Evolutionary conservation across 768 basidiomycete species (phyloP), one percentile per base, ranked within the genome.

Genomic region (Collybia nuda): DNA sequence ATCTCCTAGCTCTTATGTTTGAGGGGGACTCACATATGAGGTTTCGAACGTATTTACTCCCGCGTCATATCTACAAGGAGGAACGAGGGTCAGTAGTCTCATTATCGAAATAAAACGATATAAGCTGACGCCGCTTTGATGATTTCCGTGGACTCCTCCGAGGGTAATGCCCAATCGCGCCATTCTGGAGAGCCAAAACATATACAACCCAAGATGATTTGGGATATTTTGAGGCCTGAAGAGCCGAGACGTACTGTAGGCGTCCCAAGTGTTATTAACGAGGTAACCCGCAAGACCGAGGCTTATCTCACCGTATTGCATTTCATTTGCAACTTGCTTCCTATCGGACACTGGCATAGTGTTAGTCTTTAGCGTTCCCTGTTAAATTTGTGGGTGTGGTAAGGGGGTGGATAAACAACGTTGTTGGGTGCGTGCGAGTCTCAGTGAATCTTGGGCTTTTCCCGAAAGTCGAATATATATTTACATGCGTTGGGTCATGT

Each of bases 21-120:
- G 6, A 54, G 8, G 17, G 39, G 22, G 38, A 53, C 51, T 42
- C 53, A 78, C 74, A 55, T 80, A 70, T 9, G 78, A 78, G 3
- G 78, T 82, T 59, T 81, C 80, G 53, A 83, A 85, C 0, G 81
- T 73, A 50, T 81, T 76, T 53, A 85, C 79, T 18, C 84, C 82
- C 15, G 75, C 75, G 15, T 84, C 81, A 45, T 79, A 85, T 2
- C 75, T 77, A 18, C 41, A 19, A 12, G 19, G 40, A 18, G 15
- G 18, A 18, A 21, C 8, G 45, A 21, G 24, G 44, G 44, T n/a
- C n/a, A n/a, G 24, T 19, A 35, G 47, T 8, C 14, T n/a, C 3
- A 9, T 2, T 2, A 8, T 17, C 42, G 21, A 42, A 43, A 32
- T 3, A 26, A 12, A 32, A 5, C 35, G 24, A 7, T n/a, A n/a